These are phyloP conservation scores for Pilasporangium apinafurcum DNA, from an alignment of 352 stramenopile species.

Conservation along the genomic window DNA sequence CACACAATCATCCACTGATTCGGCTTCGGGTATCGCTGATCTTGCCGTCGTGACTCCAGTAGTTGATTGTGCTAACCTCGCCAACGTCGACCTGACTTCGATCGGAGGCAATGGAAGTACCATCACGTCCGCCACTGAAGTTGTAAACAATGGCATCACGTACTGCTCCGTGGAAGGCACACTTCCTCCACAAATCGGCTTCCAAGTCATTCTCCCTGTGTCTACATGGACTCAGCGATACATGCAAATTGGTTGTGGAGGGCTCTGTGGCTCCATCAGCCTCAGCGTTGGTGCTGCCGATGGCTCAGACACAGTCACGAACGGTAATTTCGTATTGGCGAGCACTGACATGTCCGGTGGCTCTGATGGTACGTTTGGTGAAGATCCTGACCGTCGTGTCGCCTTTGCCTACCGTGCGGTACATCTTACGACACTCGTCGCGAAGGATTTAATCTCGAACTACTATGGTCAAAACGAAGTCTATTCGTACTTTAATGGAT, in stretches of 20 bases:
- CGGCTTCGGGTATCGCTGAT: too few species aligned
- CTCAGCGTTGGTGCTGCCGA: constrained; percentile 17
- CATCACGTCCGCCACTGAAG: neutral
- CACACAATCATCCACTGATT: too few species aligned
- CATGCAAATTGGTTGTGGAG: constrained; percentile 29
- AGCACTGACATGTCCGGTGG: constrained; percentile 24
- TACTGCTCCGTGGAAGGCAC: neutral
- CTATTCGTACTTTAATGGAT: constrained; percentile 31
- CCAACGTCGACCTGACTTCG: neutral
- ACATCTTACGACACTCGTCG: constrained; percentile 21
- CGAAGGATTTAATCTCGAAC: constrained; percentile 23
- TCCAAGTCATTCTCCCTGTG: constrained; percentile 2
- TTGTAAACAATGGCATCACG: neutral
- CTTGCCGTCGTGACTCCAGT: neutral
- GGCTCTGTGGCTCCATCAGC: constrained; percentile 23
- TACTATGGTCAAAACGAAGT: constrained; percentile 23
- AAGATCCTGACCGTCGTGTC: constrained; percentile 10
- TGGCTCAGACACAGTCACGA: constrained; percentile 7
- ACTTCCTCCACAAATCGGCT: neutral
- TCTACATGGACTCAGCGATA: constrained; percentile 30
- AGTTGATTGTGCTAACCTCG: neutral
- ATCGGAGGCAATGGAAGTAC: neutral
- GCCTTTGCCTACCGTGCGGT: constrained; percentile 31
- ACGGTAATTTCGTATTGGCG: constrained; percentile 22
- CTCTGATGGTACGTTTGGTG: constrained; percentile 22